Percentiles rank a stretch among this genome's conserved stretches.
These are phyloP conservation scores for Irineochytrium annulatum DNA, from an alignment of 192 early-diverging fungal genomes.

Conservation along the genomic window DNA sequence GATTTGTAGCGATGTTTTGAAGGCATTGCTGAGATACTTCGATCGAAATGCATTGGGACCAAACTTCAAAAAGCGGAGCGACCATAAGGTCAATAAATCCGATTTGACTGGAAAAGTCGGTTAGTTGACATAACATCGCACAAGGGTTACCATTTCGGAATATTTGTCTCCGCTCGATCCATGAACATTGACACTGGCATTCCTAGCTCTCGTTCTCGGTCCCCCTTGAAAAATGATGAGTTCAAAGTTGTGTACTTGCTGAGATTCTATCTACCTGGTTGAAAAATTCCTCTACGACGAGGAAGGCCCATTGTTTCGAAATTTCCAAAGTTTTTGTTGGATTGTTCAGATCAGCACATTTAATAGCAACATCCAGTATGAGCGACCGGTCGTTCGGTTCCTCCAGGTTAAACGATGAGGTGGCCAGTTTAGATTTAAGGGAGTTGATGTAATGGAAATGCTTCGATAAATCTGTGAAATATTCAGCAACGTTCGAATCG, in stretches of 20 bases:
- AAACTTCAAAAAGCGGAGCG: slow-evolving; percentile 47
- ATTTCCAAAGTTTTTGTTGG: slow-evolving; percentile 43
- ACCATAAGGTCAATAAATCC: slow-evolving; percentile 60
- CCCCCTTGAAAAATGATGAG: slow-evolving; percentile 32
- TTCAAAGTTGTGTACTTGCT: neutral
- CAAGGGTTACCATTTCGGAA: slow-evolving; percentile 50
- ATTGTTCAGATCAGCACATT: slow-evolving; percentile 58
- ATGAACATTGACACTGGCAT: slow-evolving; percentile 59
- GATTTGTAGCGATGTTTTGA: slow-evolving; percentile 45
- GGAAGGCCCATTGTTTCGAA: slow-evolving; percentile 43
- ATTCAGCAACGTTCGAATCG: neutral
- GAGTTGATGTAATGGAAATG: slow-evolving; percentile 61
- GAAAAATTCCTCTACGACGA: slow-evolving; percentile 60
- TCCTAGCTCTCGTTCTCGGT: slow-evolving; percentile 44
- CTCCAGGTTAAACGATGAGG: slow-evolving; percentile 41
- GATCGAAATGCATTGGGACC: slow-evolving; percentile 42
- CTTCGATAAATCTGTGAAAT: slow-evolving; percentile 44
- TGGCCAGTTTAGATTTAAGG: slow-evolving; percentile 52
- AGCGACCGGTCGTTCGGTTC: slow-evolving; percentile 39
- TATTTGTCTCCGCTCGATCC: slow-evolving; percentile 53
- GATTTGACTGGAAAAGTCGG: slow-evolving; percentile 39
- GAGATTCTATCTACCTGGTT: slow-evolving; percentile 31
- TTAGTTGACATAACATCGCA: neutral
- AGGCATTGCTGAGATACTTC: slow-evolving; percentile 38
- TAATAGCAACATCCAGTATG: slow-evolving; percentile 55